Percentiles rank a stretch among this genome's conserved stretches.
Evolutionary conservation across 305 asterid species (phyloP).

Genomic region (Striga hermonthica): DNA sequence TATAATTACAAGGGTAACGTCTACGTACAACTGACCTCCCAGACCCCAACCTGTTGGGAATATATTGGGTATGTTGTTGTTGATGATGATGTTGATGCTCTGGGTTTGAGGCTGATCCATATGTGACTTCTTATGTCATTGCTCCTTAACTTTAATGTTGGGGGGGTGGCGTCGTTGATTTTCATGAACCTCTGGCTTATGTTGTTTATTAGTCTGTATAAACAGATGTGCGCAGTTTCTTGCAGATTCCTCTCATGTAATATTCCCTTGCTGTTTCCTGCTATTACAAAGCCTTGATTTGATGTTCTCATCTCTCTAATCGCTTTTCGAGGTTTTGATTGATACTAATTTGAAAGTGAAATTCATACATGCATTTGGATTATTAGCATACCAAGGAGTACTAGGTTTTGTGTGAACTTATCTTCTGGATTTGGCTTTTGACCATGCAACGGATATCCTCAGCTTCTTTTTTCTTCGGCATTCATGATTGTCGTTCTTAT

Average conservation of each 20-base stretch:
- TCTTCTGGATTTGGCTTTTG: conserved; percentile 15
- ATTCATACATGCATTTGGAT: conserved; percentile 2
- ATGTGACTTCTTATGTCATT: conserved; percentile 13
- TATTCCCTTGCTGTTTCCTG: background rate
- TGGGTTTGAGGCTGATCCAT: background rate
- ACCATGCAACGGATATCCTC: background rate
- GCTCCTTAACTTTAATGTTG: conserved; percentile 10
- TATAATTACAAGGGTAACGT: too few species aligned
- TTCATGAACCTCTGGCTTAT: background rate
- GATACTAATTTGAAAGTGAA: background rate
- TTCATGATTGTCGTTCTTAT: conserved; percentile 23
- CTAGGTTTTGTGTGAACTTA: background rate
- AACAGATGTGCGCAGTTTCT: background rate
- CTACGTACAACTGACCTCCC: too few species aligned
- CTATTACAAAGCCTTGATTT: conserved; percentile 8
- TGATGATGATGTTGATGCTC: background rate
- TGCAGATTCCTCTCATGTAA: background rate
- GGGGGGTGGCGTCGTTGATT: background rate
- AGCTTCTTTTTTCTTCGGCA: conserved; percentile 14
- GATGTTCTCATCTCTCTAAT: background rate
- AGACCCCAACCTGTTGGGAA: too few species aligned
- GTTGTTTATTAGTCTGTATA: background rate
- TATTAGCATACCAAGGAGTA: conserved; percentile 1
- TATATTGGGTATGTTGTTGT: too few species aligned
- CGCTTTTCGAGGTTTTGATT: background rate